Base-by-base conservation (phyloP, 148 eudicot species). In the Rheum nobile region DNA sequence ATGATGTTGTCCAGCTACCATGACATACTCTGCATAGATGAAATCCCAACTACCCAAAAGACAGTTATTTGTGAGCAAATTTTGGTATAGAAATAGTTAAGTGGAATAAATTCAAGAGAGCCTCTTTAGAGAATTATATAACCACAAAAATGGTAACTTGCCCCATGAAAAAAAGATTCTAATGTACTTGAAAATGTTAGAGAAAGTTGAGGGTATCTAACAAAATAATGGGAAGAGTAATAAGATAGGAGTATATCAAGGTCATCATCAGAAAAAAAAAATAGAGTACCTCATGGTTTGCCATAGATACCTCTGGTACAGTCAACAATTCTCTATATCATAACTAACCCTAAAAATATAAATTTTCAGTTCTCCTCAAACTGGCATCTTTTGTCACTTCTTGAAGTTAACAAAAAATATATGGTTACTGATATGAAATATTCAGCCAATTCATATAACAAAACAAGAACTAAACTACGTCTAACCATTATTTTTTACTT, bases 21-120 rank as follows among this genome's bases (percentile, higher is more conserved):
- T 91, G 31, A 95, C 94, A 81, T 95, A 95, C 82, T 95, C 99
- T 26, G 99, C 97, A 76, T 95, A 95, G 67, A 95, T 95, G 82
- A 95, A 95, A 82, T 95, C 99, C 98, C 99, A 95, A 81, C 99
- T 95, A 85, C 82, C 55, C 75, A 52, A 47, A 31, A 68, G 43
- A 75, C 13, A n/a, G n/a, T 61, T 46, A 57, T 77, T 4, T 77
- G 72, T 68, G 14, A 75, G 75, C 43, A 47, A 34, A 19, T 39
- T 34, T 75, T 43, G 32, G 47, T 32, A 74, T 19, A 32, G 21
- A 28, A 70, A 70, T 63, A 34, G 22, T 32, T 34, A 34, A 65
- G n/a, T 65, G 39, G 2, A 32, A 65, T 65, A 1, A 29, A 17
- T 32, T 6, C 5, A 17, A 17, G 32, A 16, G 41, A 34, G 21